phyloP scores from a whole-genome alignment of 2,329 filamentous ascomycete genomes.

The Verruconis gallopava region DNA sequence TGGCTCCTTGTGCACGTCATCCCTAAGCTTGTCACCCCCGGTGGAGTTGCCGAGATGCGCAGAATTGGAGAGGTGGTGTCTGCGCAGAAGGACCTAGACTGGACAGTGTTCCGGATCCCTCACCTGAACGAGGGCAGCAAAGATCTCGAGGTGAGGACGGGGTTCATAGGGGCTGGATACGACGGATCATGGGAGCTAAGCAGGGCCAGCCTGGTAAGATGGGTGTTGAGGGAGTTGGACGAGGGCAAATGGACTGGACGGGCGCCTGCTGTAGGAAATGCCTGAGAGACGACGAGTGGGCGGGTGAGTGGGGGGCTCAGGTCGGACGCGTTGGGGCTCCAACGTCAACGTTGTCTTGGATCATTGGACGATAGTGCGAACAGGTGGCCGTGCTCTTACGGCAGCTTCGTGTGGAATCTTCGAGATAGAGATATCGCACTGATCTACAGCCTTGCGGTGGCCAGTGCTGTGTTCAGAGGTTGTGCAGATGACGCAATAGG shows the following conservation, averaged over 20 bases:
- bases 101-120: constrained; percentile 12
- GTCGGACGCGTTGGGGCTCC: too few relatives aligned
- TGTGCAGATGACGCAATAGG: too few relatives aligned
- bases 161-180: constrained; percentile 5
- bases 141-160: constrained; percentile 1
- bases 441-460: too few relatives aligned
- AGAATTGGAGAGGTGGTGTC: constrained; percentile 5
- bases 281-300: constrained; percentile 8
- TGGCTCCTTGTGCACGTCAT: not conserved
- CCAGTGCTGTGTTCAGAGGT: too few relatives aligned
- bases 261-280: constrained; percentile 13
- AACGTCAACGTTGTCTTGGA: too few relatives aligned
- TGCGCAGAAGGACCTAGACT: constrained; percentile 7
- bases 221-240: constrained; percentile 10
- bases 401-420: too few relatives aligned
- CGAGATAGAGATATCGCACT: too few relatives aligned
- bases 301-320: too few relatives aligned
- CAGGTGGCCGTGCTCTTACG: too few relatives aligned
- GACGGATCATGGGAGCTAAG: constrained; percentile 5
- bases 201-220: constrained; percentile 10
- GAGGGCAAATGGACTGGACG: constrained; percentile 10
- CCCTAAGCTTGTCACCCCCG: not conserved
- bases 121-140: constrained; percentile 8
- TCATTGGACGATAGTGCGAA: too few relatives aligned
- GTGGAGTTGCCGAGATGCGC: constrained; percentile 6